Percentiles rank a stretch among this genome's conserved stretches.
Evolutionary conservation across 176 grass and related monocot species (phyloP).

Genomic region (Elymus sibiricus): DNA sequence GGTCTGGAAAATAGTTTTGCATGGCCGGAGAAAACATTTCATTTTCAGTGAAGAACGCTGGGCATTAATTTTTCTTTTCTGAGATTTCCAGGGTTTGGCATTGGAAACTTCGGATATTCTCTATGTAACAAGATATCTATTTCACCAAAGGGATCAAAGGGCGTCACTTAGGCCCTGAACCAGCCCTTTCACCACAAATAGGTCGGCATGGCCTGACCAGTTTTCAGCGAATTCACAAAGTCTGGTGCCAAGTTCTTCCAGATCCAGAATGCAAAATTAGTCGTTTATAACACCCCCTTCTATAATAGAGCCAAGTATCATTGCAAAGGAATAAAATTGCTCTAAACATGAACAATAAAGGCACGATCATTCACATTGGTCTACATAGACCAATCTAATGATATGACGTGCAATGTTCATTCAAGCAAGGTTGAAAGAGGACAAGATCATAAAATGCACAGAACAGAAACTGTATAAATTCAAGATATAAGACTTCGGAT

Average conservation of each 20-base stretch:
- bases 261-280: slow-evolving; percentile 13
- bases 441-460: background rate
- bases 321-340: background rate
- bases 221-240: background rate
- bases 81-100: background rate
- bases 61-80: background rate
- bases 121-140: background rate
- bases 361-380: background rate
- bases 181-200: background rate
- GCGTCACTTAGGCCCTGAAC: slow-evolving; percentile 1
- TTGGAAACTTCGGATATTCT: background rate
- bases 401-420: background rate
- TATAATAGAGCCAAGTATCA: background rate
- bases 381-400: background rate
- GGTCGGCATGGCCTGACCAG: background rate
- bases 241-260: background rate
- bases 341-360: background rate
- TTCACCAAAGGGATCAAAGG: background rate
- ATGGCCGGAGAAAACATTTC: background rate
- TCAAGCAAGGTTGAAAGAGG: background rate
- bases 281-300: background rate
- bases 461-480: background rate
- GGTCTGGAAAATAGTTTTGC: background rate
- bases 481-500: background rate
- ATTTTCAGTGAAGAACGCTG: background rate